Base-by-base conservation (phyloP, 345 rosid genomes). In the Triadica sebifera region DNA sequence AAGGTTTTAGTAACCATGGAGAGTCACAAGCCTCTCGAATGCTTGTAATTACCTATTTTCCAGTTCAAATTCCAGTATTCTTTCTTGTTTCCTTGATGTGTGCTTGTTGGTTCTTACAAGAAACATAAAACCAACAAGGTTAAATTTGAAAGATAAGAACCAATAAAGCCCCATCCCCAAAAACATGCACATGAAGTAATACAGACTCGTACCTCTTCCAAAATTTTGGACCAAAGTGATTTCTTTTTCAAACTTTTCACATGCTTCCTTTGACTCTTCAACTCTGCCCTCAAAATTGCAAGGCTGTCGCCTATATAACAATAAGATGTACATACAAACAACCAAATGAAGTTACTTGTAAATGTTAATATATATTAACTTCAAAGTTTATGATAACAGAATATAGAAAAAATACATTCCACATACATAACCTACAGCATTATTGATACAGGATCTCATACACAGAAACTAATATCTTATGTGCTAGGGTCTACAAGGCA, bases 141-240 rank as follows among this genome's bases (percentile, higher is more conserved):
- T 22, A 58, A 61, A 69, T 47, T 59, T 55, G 0, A 52, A 25
- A 25, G 5, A 25, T 38, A 39, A 64, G 17, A 34, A 49, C 55
- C 37, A 67, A 5, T 67, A 50, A 24, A 16, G 24, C 43, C 3
- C 51, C 38, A 56, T 25, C 53, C 68, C 34, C 34, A n/a, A 63
- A 47, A 20, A 65, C 19, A 49, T n/a, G 41, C 41, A 50, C 15
- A 37, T 58, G 25, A 67, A 74, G 67, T 75, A 61, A 43, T 41
- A 47, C 17, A 68, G 24, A 56, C 29, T 60, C 70, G 13, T 84
- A 95, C 99, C 96, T 93, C 98, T 81, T 95, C 99, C 87, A 95
- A 89, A 78, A 93, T 91, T 88, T 76, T 86, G 64, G 97, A 91
- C 99, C 98, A 95, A 53, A 95, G 96, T 46, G 99, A 95, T 82